These are phyloP conservation scores for Trichosporon sp. DNA, from an alignment of 1,284 basidiomycete species.

Conservation along the genomic window DNA sequence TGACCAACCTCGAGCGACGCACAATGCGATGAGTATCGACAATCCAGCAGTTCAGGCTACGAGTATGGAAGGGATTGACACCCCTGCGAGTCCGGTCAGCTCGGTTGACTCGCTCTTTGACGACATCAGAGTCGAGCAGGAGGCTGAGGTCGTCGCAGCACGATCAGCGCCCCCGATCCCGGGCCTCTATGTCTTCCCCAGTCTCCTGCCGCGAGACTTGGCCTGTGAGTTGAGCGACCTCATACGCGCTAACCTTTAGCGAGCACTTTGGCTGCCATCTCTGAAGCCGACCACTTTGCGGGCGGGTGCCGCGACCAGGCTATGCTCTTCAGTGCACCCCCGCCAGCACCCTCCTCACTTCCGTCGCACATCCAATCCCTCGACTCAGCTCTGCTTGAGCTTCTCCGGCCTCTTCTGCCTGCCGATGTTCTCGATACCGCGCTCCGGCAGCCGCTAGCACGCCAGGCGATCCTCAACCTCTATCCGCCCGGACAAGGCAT, in stretches of 20 bases:
- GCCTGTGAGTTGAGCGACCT: conserved; percentile 9
- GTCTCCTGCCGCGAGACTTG: conserved; percentile 8
- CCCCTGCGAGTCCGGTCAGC: neutral
- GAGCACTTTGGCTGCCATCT: conserved; percentile 30
- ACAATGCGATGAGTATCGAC: neutral
- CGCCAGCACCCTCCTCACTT: conserved; percentile 12
- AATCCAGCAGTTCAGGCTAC: neutral
- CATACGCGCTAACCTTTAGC: neutral
- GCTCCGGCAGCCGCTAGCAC: conserved; percentile 31
- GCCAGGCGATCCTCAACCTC: conserved; percentile 52
- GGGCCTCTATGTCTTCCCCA: conserved; percentile 19
- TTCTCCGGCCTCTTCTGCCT: conserved; percentile 20
- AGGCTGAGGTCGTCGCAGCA: neutral
- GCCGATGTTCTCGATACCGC: neutral
- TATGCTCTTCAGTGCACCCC: conserved; percentile 41
- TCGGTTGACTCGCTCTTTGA: conserved; percentile 21
- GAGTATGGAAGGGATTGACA: neutral
- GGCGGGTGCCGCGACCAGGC: conserved; percentile 46
- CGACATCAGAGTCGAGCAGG: neutral
- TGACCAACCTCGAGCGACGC: no score
- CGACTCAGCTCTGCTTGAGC: conserved; percentile 11
- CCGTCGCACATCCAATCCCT: conserved; percentile 27
- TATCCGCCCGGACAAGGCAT: conserved; percentile 52
- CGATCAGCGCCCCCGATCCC: conserved; percentile 14
- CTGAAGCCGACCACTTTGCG: conserved; percentile 36